Conservation (phyloP, 208 protist genomes). For the Acanthamoeba rhysodes region DNA sequence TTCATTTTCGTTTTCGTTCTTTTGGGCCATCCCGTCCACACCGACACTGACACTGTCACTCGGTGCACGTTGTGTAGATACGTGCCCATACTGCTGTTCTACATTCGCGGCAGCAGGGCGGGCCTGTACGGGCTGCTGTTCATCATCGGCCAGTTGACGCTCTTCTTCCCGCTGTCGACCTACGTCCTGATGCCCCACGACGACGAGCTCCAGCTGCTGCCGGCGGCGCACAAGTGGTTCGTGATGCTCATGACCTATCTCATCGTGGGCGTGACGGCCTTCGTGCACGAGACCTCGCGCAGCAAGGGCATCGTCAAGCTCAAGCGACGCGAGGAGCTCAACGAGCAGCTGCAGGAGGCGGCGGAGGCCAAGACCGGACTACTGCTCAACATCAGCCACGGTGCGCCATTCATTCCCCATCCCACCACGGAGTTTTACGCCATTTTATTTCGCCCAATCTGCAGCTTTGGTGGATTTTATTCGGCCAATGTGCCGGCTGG, state of each 20-base stretch:
- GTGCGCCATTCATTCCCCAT: neutral
- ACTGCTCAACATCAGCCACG: constrained; percentile 72
- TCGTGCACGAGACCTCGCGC: constrained; percentile 65
- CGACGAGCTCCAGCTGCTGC: constrained; percentile 6
- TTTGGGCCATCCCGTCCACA: too few relatives aligned
- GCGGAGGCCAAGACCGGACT: constrained; percentile 60
- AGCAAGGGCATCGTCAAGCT: constrained; percentile 23
- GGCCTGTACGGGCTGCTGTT: constrained; percentile 41
- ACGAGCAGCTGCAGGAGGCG: constrained; percentile 67
- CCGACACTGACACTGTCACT: too few relatives aligned
- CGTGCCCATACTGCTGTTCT: constrained; percentile 64
- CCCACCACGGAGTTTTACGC: too few relatives aligned
- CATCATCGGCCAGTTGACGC: constrained; percentile 26
- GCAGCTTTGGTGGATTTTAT: neutral
- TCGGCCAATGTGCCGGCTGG: neutral
- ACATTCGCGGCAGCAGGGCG: constrained; percentile 40
- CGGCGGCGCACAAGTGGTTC: constrained; percentile 27
- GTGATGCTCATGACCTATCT: constrained; percentile 62
- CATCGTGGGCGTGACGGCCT: constrained; percentile 23
- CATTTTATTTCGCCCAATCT: too few relatives aligned
- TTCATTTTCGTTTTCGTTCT: too few relatives aligned
- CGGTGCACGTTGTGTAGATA: neutral
- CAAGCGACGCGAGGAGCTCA: constrained; percentile 22
- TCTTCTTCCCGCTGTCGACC: constrained; percentile 51
- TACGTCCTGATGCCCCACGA: constrained; percentile 30